Evolutionary conservation across 345 rosid genomes (phyloP).

Genomic region (Citrus hindsii): DNA sequence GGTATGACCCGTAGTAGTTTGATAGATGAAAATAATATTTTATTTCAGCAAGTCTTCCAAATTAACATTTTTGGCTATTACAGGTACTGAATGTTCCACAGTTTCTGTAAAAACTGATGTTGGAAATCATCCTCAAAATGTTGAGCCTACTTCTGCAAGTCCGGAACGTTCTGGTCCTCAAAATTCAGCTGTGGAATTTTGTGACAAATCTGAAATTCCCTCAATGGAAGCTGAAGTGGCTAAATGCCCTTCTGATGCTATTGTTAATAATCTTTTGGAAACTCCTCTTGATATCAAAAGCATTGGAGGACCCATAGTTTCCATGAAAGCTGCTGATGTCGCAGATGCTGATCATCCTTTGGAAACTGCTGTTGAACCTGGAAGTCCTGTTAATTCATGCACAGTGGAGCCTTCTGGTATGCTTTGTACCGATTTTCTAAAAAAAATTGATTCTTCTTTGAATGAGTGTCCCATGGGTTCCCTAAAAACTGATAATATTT

Average conservation of each 20-base stretch:
- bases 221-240: not conserved
- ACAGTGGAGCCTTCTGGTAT: too few relatives aligned
- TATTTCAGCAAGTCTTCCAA: not conserved
- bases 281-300: not conserved
- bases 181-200: not conserved
- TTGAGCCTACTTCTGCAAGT: not conserved
- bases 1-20: not conserved
- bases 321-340: not conserved
- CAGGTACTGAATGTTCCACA: not conserved
- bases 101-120: not conserved
- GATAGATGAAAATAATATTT: too few relatives aligned
- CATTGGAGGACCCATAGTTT: not conserved
- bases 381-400: not conserved
- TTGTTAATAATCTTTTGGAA: not conserved
- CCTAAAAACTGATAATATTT: not conserved
- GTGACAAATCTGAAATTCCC: not conserved
- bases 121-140: not conserved
- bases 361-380: not conserved
- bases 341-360: not conserved
- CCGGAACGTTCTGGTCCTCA: not conserved
- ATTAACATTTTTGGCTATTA: too few relatives aligned
- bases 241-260: not conserved
- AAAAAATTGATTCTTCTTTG: not conserved
- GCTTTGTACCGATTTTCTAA: not conserved
- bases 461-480: not conserved